These are phyloP conservation scores for Groenewaldozyma tartarivorans DNA, from an alignment of 805 yeast species.

Conservation along the genomic window DNA sequence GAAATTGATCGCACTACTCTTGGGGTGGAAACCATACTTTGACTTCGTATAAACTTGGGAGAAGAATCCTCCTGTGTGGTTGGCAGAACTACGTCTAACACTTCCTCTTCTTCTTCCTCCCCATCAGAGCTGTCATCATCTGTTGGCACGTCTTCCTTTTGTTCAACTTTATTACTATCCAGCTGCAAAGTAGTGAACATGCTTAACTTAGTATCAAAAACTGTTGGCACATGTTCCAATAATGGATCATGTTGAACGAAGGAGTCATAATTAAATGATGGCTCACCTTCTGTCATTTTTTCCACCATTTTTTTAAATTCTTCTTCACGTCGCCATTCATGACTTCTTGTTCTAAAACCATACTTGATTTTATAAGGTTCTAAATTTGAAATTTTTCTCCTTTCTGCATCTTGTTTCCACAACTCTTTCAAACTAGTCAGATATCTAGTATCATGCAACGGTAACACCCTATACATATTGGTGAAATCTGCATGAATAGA, in stretches of 20 bases:
- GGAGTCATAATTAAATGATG: neutral
- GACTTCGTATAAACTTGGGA: too few species aligned
- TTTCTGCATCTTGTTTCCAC: slow-evolving; percentile 39
- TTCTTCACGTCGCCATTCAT: slow-evolving; percentile 5
- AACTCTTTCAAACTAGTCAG: slow-evolving; percentile 32
- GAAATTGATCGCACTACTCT: too few species aligned
- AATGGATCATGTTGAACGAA: slow-evolving; percentile 1
- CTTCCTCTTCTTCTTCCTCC: too few species aligned
- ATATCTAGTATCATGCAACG: slow-evolving; percentile 13
- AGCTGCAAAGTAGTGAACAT: slow-evolving; percentile 10
- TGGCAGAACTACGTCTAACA: too few species aligned
- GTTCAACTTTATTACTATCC: neutral
- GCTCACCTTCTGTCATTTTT: neutral
- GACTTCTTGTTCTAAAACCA: neutral
- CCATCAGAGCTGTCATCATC: slow-evolving; percentile 1
- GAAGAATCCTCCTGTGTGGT: too few species aligned
- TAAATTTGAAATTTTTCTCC: slow-evolving; percentile 7
- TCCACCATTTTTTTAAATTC: neutral
- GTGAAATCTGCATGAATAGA: slow-evolving; percentile 43
- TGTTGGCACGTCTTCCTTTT: neutral
- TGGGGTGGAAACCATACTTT: too few species aligned
- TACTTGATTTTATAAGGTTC: slow-evolving; percentile 1
- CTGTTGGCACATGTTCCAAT: slow-evolving; percentile 11
- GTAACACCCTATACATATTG: slow-evolving; percentile 23
- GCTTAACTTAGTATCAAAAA: slow-evolving; percentile 9